Percentiles rank a stretch among this genome's conserved stretches.
These are phyloP conservation scores for Abelmoschus esculentus DNA, from an alignment of 345 rosid genomes.

Conservation along the genomic window DNA sequence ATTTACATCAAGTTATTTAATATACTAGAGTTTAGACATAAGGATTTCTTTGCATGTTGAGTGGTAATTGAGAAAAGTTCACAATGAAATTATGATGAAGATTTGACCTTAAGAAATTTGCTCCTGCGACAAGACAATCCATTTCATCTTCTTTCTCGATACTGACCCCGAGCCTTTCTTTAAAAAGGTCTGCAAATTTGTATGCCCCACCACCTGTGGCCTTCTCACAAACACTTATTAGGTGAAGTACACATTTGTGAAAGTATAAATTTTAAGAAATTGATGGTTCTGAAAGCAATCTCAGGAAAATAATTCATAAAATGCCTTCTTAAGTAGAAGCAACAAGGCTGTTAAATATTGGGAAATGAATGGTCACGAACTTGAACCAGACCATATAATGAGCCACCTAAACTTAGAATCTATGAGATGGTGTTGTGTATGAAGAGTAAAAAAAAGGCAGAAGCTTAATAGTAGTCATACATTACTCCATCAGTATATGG, in stretches of 20 bases:
- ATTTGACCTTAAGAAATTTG: conserved; percentile 80
- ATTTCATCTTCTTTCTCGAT: conserved; percentile 99
- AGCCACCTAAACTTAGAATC: background rate
- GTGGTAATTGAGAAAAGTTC: background rate
- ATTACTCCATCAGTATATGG: background rate
- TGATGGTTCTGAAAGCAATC: background rate
- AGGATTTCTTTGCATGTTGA: background rate
- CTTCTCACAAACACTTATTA: conserved; percentile 43
- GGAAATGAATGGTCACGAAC: background rate
- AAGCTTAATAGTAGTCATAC: background rate
- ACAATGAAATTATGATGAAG: conserved; percentile 12
- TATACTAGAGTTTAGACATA: background rate
- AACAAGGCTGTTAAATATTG: background rate
- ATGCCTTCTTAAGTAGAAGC: too few relatives aligned
- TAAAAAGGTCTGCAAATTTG: conserved; percentile 87
- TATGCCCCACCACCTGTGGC: conserved; percentile 99
- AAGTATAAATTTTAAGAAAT: background rate
- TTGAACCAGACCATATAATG: background rate
- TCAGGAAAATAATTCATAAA: background rate
- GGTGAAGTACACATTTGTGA: conserved; percentile 5
- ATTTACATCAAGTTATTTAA: background rate
- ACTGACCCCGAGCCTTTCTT: conserved; percentile 89
- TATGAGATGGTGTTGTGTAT: background rate
- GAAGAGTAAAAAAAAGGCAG: background rate
- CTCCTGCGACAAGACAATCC: conserved; percentile 98